Percentiles rank a stretch among this genome's conserved stretches.
These are phyloP conservation scores for Pythium insidiosum DNA, from an alignment of 352 stramenopile species.

Conservation along the genomic window DNA sequence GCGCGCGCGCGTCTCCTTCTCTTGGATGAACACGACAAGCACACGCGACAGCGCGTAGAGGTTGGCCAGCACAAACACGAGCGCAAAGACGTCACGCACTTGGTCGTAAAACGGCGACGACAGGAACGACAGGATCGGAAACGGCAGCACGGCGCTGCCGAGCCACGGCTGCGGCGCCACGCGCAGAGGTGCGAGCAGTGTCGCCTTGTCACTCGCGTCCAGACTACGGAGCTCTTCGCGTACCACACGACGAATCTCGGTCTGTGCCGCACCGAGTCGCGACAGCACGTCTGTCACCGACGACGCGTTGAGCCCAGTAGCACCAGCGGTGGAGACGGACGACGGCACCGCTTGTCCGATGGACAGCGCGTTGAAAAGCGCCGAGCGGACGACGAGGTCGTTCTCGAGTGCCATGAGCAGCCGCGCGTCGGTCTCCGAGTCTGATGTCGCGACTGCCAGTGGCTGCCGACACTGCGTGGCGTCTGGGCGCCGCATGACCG, in stretches of 20 bases:
- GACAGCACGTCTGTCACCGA: no score
- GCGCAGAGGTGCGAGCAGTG: conserved; percentile 26
- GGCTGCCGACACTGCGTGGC: conserved; percentile 31
- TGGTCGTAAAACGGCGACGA: conserved; percentile 58
- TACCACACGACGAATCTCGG: no score
- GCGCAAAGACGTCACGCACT: conserved; percentile 49
- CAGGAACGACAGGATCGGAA: conserved; percentile 36
- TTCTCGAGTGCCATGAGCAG: conserved; percentile 19
- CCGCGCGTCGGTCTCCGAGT: conserved; percentile 5
- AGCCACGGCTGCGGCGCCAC: conserved; percentile 39
- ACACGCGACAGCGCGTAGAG: conserved; percentile 62
- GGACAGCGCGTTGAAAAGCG: conserved; percentile 1
- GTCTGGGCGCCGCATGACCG: conserved; percentile 16
- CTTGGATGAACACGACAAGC: conserved; percentile 73
- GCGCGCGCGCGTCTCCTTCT: conserved; percentile 58
- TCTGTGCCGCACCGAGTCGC: no score
- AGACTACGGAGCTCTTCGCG: no score
- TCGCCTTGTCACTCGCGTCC: conserved; percentile 24
- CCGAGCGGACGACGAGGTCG: conserved; percentile 19
- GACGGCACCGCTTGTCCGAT: neutral
- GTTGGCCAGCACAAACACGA: conserved; percentile 86
- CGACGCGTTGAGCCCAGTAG: neutral
- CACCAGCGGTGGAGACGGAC: no score
- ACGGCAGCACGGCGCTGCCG: conserved; percentile 21
- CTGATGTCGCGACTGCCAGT: conserved; percentile 22